These are phyloP conservation scores for Sclerotinia glacialis DNA, from an alignment of 2,329 filamentous ascomycete species.

Conservation along the genomic window DNA sequence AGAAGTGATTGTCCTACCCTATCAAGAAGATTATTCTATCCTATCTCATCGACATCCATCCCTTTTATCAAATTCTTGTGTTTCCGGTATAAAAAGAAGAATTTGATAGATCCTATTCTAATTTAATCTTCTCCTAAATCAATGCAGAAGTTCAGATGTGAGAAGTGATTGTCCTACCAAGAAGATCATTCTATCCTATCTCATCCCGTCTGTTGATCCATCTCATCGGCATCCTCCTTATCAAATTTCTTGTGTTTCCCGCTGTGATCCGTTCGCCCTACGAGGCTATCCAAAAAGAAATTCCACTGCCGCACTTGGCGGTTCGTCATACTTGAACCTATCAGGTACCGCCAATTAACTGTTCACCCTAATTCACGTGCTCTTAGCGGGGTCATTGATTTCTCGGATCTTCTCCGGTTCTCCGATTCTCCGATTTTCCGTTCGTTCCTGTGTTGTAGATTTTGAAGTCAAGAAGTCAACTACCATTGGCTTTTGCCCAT, in stretches of 20 bases:
- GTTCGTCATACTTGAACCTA: slow-evolving; percentile 11
- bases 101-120: too few species aligned
- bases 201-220: background rate
- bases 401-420: background rate
- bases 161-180: background rate
- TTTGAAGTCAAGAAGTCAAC: background rate
- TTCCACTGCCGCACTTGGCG: background rate
- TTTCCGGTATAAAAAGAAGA: too few species aligned
- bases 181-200: background rate
- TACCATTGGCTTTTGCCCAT: background rate
- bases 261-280: slow-evolving; percentile 4
- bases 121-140: too few species aligned
- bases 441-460: background rate
- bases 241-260: background rate
- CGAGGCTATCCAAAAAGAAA: background rate
- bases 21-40: background rate
- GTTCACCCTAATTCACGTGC: background rate
- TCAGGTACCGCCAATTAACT: background rate
- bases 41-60: background rate
- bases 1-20: background rate
- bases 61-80: too few species aligned
- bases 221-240: background rate
- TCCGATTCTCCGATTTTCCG: slow-evolving; percentile 10
- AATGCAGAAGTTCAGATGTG: too few species aligned
- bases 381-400: slow-evolving; percentile 9